Evolutionary conservation across 768 basidiomycete species (phyloP).

Genomic region (Tylopilus rubrobrunneus): DNA sequence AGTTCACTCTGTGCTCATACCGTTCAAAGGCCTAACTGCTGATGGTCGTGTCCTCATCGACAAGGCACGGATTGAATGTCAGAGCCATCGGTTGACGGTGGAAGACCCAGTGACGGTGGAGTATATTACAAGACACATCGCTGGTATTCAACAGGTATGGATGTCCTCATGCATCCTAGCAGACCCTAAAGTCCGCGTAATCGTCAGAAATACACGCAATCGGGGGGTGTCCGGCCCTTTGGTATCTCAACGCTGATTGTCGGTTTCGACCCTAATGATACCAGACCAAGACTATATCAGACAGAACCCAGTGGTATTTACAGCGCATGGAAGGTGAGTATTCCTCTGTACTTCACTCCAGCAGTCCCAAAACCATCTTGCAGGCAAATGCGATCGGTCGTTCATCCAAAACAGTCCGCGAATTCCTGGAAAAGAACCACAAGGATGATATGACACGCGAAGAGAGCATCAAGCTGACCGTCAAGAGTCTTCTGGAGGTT

Average conservation of each 20-base stretch:
- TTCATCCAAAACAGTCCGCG: constrained; percentile 96
- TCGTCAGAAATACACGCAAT: constrained; percentile 89
- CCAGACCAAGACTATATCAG: constrained; percentile 84
- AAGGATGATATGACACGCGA: constrained; percentile 85
- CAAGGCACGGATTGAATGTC: constrained; percentile 96
- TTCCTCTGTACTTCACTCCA: not conserved
- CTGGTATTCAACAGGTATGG: constrained; percentile 94
- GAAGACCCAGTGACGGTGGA: constrained; percentile 98
- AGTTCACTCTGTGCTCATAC: constrained; percentile 8
- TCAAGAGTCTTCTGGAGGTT: constrained; percentile 94
- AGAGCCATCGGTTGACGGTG: constrained; percentile 93
- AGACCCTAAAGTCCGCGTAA: not conserved
- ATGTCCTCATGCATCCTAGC: not conserved
- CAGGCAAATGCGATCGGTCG: constrained; percentile 98
- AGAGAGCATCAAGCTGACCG: constrained; percentile 89
- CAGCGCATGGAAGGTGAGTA: constrained; percentile 91
- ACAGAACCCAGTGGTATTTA: constrained; percentile 98
- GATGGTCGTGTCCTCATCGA: constrained; percentile 98
- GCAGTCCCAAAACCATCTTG: not conserved
- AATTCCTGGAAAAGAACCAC: constrained; percentile 98
- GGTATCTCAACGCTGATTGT: constrained; percentile 96
- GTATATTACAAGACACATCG: constrained; percentile 97
- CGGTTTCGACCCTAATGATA: constrained; percentile 94
- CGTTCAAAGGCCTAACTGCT: constrained; percentile 78
- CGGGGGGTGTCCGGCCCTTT: constrained; percentile 96